These are phyloP conservation scores for Sphenostylis stenocarpa DNA, from an alignment of 306 rosid species.

Conservation along the genomic window DNA sequence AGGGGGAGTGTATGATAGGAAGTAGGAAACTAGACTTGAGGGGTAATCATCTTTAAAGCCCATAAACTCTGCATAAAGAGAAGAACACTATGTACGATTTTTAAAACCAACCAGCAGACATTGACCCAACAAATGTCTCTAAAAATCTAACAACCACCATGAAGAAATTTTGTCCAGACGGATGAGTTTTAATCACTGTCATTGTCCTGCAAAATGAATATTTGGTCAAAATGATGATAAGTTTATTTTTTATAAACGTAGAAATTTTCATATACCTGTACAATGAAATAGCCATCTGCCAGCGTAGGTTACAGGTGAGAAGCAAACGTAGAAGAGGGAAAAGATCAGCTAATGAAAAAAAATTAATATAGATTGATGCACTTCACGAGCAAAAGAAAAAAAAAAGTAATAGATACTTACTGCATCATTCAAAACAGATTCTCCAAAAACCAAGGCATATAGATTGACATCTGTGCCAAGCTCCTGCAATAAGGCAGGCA, in stretches of 20 bases:
- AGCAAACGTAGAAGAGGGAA: not conserved
- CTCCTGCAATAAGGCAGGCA: conserved; percentile 47
- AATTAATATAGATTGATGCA: too few relatives aligned
- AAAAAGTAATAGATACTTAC: conserved; percentile 39
- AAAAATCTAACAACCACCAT: conserved; percentile 69
- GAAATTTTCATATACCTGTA: conserved; percentile 56
- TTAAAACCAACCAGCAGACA: conserved; percentile 67
- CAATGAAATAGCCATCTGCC: conserved; percentile 83
- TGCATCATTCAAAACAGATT: conserved; percentile 81
- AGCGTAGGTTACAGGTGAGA: not conserved
- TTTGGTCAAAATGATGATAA: conserved; percentile 19
- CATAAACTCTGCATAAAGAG: not conserved
- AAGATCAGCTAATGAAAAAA: too few relatives aligned
- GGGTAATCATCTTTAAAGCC: not conserved
- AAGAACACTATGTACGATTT: not conserved
- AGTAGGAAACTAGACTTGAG: not conserved
- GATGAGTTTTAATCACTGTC: conserved; percentile 58
- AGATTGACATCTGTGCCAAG: conserved; percentile 76
- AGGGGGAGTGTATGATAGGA: not conserved
- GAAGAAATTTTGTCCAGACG: conserved; percentile 58
- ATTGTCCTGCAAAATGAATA: conserved; percentile 57
- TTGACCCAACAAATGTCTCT: conserved; percentile 81
- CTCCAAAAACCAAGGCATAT: conserved; percentile 89
- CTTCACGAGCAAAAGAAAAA: not conserved
- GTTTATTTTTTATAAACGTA: not conserved